Evolutionary conservation across 805 yeast species (phyloP).

Genomic region (Wickerhamia fluorescens): DNA sequence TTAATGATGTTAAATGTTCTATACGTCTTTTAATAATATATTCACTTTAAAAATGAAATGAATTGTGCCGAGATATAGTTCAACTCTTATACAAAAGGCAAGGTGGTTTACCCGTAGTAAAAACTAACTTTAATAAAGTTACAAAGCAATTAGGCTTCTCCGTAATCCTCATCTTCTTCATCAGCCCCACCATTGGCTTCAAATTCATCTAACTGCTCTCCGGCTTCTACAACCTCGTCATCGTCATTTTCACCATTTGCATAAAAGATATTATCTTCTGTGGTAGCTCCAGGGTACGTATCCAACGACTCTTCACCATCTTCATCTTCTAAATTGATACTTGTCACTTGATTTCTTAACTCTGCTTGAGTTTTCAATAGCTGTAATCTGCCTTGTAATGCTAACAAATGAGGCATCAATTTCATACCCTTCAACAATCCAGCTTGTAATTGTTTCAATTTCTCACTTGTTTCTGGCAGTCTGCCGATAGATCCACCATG

Average conservation of each 20-base stretch:
- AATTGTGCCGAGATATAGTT: too few species aligned
- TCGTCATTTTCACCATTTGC: slow-evolving; percentile 39
- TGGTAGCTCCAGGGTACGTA: slow-evolving; percentile 6
- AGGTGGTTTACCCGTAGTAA: too few species aligned
- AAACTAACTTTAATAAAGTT: too few species aligned
- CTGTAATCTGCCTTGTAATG: slow-evolving; percentile 81
- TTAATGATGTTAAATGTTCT: too few species aligned
- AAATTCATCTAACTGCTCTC: too few species aligned
- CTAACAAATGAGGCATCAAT: slow-evolving; percentile 58
- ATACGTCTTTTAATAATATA: too few species aligned
- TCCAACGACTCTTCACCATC: slow-evolving; percentile 13
- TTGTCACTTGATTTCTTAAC: slow-evolving; percentile 39
- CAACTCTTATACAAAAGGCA: too few species aligned
- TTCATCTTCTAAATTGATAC: slow-evolving; percentile 7
- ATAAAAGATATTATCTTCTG: slow-evolving; percentile 25
- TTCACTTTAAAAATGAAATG: too few species aligned
- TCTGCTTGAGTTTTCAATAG: slow-evolving; percentile 69
- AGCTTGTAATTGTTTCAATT: slow-evolving; percentile 50
- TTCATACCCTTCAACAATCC: slow-evolving; percentile 50
- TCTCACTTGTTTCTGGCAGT: slow-evolving; percentile 44
- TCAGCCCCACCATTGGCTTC: slow-evolving; percentile 9
- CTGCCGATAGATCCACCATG: slow-evolving; percentile 61
- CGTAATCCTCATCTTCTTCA: slow-evolving; percentile 36
- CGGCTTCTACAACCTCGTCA: slow-evolving; percentile 11
- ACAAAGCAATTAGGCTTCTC: too few species aligned